A percentile compares a stretch with the other conserved stretches of the same genome.
These are phyloP conservation scores for Hygrophila difformis DNA, from an alignment of 257 asterid genomes.

Conservation along the genomic window DNA sequence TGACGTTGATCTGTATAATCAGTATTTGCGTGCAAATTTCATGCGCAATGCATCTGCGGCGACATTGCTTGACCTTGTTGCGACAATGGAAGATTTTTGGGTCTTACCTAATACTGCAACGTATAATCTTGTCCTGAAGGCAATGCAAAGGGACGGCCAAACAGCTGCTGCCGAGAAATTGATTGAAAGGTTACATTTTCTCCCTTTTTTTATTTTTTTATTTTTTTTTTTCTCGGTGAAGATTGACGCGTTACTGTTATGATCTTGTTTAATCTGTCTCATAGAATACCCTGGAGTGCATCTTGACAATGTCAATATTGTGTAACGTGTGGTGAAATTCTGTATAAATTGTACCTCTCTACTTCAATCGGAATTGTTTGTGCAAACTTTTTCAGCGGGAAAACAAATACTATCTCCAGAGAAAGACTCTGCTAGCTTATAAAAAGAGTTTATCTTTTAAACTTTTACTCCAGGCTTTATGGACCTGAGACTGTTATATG, in stretches of 20 bases:
- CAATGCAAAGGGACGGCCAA: slow-evolving; percentile 49
- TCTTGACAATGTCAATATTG: no score
- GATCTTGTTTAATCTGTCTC: no score
- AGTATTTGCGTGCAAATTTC: slow-evolving; percentile 69
- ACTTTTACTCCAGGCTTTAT: no score
- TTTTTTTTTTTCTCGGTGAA: no score
- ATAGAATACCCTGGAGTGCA: no score
- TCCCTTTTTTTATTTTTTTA: not conserved
- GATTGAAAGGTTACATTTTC: slow-evolving; percentile 55
- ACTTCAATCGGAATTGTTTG: no score
- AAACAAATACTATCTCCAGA: no score
- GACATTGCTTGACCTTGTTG: slow-evolving; percentile 50
- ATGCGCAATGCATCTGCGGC: slow-evolving; percentile 54
- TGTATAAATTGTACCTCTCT: no score
- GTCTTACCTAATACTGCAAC: slow-evolving; percentile 68
- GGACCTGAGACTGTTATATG: not conserved
- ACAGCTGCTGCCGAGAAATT: slow-evolving; percentile 49
- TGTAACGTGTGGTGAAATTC: no score
- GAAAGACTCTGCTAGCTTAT: no score
- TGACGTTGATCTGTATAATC: slow-evolving; percentile 65
- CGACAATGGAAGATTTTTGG: slow-evolving; percentile 45
- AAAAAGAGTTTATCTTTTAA: no score
- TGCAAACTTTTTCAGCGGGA: no score
- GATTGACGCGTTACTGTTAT: slow-evolving; percentile 1
- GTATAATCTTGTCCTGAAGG: slow-evolving; percentile 68